Conservation (phyloP, 2,329 filamentous ascomycete species). For the Salinomyces thailandicus region DNA sequence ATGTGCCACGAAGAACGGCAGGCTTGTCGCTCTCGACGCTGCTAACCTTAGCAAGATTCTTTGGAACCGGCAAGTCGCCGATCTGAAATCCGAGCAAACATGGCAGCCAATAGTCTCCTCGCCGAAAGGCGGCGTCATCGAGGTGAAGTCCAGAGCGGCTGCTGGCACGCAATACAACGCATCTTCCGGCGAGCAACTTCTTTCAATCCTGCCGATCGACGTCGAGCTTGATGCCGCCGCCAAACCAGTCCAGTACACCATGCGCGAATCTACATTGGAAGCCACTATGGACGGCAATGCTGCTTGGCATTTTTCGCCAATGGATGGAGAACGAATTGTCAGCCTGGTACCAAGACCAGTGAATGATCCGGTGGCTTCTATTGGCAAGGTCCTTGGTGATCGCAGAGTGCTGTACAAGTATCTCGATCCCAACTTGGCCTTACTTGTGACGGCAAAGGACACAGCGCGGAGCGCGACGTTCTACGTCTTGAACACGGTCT, state of each 20-base stretch:
- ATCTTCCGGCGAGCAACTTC: slow-evolving; percentile 18
- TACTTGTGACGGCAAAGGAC: slow-evolving; percentile 60
- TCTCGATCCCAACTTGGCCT: slow-evolving; percentile 72
- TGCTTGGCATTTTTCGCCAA: slow-evolving; percentile 63
- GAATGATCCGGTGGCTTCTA: slow-evolving; percentile 85
- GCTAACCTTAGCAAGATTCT: slow-evolving; percentile 61
- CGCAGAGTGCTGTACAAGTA: slow-evolving; percentile 96
- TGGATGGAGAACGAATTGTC: slow-evolving; percentile 56
- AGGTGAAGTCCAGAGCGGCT: slow-evolving; percentile 8
- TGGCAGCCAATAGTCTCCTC: slow-evolving; percentile 37
- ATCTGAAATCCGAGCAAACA: slow-evolving; percentile 43
- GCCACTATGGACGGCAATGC: slow-evolving; percentile 13
- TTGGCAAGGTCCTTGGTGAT: slow-evolving; percentile 85
- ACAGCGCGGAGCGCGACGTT: slow-evolving; percentile 52
- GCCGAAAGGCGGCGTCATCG: slow-evolving; percentile 30
- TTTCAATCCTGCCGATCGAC: slow-evolving; percentile 6
- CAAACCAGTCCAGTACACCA: slow-evolving; percentile 15
- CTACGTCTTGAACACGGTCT: slow-evolving; percentile 76
- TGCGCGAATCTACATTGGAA: slow-evolving; percentile 18
- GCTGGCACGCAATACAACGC: slow-evolving; percentile 46
- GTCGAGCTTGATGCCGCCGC: not conserved
- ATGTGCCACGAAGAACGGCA: slow-evolving; percentile 67
- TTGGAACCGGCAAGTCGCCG: slow-evolving; percentile 60
- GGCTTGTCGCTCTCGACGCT: slow-evolving; percentile 69
- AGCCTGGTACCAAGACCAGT: slow-evolving; percentile 56